phyloP scores from a whole-genome alignment of 495 filamentous ascomycete species.

The Podospora tetraspora region DNA sequence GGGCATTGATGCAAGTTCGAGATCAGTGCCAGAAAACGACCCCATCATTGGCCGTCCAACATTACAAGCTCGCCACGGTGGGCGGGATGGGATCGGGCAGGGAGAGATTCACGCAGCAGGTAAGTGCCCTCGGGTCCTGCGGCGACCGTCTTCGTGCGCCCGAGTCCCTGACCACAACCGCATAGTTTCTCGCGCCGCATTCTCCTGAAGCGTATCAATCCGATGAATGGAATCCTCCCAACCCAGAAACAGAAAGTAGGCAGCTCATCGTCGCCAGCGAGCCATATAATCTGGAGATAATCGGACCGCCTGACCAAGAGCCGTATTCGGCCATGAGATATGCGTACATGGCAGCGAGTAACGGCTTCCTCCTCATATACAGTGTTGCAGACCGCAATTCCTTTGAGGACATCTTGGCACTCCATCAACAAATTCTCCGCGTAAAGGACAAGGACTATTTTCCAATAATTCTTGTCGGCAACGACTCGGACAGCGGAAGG shows the following conservation, averaged over 20 bases:
- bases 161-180: background rate
- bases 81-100: background rate
- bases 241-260: background rate
- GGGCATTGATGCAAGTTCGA: background rate
- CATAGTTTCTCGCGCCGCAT: background rate
- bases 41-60: background rate
- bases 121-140: background rate
- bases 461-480: background rate
- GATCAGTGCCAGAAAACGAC: background rate
- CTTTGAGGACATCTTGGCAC: background rate
- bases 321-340: background rate
- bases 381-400: background rate
- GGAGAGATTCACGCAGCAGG: background rate
- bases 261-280: background rate
- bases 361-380: background rate
- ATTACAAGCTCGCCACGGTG: background rate
- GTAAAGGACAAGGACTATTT: background rate
- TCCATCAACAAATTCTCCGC: background rate
- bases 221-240: background rate
- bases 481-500: background rate
- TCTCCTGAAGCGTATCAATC: background rate
- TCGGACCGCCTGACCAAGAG: background rate
- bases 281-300: background rate
- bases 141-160: background rate
- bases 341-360: background rate